Evolutionary conservation across 208 protist species (phyloP), one percentile per base, ranked within the genome.

Genomic region (Lotmaria passim): DNA sequence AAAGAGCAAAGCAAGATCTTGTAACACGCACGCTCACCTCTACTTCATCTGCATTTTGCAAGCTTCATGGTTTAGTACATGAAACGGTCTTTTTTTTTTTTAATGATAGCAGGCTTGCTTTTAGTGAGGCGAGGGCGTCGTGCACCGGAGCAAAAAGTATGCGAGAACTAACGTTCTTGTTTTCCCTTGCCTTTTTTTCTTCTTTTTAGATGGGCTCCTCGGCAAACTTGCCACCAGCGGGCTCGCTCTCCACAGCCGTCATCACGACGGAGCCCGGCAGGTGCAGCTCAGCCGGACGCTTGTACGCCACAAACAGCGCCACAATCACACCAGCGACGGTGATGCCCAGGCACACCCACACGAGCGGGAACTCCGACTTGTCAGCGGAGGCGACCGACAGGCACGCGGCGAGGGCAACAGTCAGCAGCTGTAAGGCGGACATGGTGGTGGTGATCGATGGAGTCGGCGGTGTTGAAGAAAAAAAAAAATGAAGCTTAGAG

Each of bases 271-370:
- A 78, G 57, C 79, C 61, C 55, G 69, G 70, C 30, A 85, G 60
- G 47, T 85, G 61, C 38, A 90, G 63, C 73, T 86, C 74, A 46
- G 79, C 72, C 11, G 85, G 85, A 41, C 85, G 85, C 59, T 68
- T 81, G 73, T 86, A 82, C 28, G 78, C 85, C 50, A 84, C 72
- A 56, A 73, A 81, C 39, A 87, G 65, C 0, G 69, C 82, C 31
- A 78, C 59, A 47, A 72, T 73, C 65, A 82, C 65, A 44, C 84
- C 80, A 11, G 69, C 79, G 4, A 87, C 70, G 28, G 81, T 87
- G 70, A 90, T 81, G 64, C 81, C 81, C 30, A 90, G 74, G 72
- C 84, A 90, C 59, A 86, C 68, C 78, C 78, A 90, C 46, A 90
- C 71, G 4, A 88, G 75, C 39, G 85, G 81, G 57, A 87, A 87